phyloP scores from a whole-genome alignment of 192 early-diverging fungal species.

The Backusella morwellensis region DNA sequence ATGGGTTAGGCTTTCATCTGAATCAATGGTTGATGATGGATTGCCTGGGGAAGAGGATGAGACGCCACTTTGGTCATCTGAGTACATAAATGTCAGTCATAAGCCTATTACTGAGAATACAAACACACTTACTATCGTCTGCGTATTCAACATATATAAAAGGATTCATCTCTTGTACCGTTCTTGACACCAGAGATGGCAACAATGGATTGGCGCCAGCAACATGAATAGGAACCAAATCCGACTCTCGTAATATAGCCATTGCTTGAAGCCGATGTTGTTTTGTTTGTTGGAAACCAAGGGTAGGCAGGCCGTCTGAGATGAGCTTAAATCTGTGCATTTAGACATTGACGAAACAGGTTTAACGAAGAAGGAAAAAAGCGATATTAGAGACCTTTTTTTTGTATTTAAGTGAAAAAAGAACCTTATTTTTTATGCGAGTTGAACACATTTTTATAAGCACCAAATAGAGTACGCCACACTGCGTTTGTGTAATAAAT shows the following conservation, averaged over 20 bases:
- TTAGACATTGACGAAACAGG: not conserved
- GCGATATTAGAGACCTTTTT: too few relatives aligned
- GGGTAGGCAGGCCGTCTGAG: not conserved
- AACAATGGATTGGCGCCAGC: constrained; percentile 6
- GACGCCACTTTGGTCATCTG: not conserved
- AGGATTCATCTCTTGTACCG: constrained; percentile 1
- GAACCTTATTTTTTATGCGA: too few relatives aligned
- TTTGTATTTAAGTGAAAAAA: too few relatives aligned
- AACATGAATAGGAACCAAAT: not conserved
- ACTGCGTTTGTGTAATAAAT: too few relatives aligned
- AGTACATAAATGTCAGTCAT: not conserved
- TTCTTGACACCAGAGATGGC: not conserved
- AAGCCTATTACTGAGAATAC: not conserved
- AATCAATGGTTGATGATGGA: not conserved
- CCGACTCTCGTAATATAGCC: not conserved
- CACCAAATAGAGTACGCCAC: too few relatives aligned
- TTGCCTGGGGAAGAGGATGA: not conserved
- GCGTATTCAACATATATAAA: not conserved
- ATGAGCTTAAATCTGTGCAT: not conserved
- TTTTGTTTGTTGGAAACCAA: not conserved
- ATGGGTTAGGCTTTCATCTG: not conserved
- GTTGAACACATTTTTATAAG: too few relatives aligned
- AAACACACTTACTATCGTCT: constrained; percentile 7
- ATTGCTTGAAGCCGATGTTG: not conserved
- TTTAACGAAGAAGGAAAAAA: too few relatives aligned